A percentile compares a stretch with the other conserved stretches of the same genome.
Evolutionary conservation across 306 rosid genomes (phyloP).

Genomic region (Cicer cuneatum): DNA sequence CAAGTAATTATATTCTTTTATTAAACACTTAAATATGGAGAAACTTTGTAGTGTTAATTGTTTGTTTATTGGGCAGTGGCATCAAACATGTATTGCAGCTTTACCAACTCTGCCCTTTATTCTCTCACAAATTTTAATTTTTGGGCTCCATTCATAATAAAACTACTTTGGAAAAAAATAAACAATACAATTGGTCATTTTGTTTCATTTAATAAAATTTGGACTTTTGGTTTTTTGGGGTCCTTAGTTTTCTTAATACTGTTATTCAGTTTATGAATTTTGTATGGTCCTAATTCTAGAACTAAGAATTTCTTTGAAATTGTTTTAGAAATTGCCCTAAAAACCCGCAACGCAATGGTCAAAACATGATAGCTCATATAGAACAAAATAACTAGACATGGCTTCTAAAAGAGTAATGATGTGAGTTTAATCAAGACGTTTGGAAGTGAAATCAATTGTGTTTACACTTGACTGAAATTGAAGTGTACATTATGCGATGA

Average conservation of each 20-base stretch:
- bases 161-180: background rate
- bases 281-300: background rate
- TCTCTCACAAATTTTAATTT: slow-evolving; percentile 29
- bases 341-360: slow-evolving; percentile 38
- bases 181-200: slow-evolving; percentile 3
- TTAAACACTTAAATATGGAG: slow-evolving; percentile 20
- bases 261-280: background rate
- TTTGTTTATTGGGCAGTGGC: slow-evolving; percentile 29
- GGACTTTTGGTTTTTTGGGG: background rate
- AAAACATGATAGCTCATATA: background rate
- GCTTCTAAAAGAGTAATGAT: too few relatives aligned
- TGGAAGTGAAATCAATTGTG: background rate
- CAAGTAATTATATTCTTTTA: slow-evolving; percentile 34
- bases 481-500: slow-evolving; percentile 6
- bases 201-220: background rate
- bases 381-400: background rate
- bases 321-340: slow-evolving; percentile 24
- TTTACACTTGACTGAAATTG: slow-evolving; percentile 28
- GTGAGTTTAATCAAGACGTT: slow-evolving; percentile 8
- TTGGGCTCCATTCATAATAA: background rate
- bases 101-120: slow-evolving; percentile 25
- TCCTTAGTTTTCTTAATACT: background rate
- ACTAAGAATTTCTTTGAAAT: background rate
- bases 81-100: slow-evolving; percentile 19
- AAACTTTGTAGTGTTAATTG: slow-evolving; percentile 9